phyloP scores from a whole-genome alignment of 108 stramenopile genomes.

The Fistulifera solaris region DNA sequence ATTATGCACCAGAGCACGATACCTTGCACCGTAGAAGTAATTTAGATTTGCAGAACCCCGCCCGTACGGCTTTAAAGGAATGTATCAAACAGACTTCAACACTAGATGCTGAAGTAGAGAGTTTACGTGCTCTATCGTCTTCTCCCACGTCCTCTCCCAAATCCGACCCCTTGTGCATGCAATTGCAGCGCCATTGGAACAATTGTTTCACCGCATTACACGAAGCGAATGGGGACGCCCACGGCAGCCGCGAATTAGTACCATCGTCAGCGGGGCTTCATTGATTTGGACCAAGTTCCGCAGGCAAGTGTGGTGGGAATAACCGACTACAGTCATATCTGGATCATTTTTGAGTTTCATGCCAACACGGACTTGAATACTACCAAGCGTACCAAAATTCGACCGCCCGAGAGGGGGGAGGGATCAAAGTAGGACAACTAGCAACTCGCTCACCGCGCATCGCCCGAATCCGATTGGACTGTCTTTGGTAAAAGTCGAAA shows the following conservation, averaged over 20 bases:
- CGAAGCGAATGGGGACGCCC: constrained; percentile 81
- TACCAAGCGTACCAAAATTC: constrained; percentile 55
- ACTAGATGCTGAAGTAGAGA: neutral
- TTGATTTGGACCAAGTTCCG: constrained; percentile 28
- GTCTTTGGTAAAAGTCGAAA: constrained; percentile 64
- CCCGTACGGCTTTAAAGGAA: constrained; percentile 39
- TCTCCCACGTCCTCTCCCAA: constrained; percentile 1
- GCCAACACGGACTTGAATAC: constrained; percentile 79
- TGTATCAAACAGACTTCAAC: constrained; percentile 12
- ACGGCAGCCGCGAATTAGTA: constrained; percentile 66
- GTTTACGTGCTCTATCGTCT: neutral
- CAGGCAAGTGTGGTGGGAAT: no score
- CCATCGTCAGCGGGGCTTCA: constrained; percentile 48
- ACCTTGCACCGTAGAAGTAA: no score
- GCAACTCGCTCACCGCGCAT: constrained; percentile 95
- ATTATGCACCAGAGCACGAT: no score
- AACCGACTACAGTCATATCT: constrained; percentile 45
- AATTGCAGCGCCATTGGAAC: constrained; percentile 37
- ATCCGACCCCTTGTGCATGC: constrained; percentile 23
- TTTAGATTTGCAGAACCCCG: no score
- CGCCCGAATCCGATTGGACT: constrained; percentile 91
- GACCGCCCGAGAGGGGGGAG: constrained; percentile 64
- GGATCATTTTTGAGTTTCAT: constrained; percentile 94
- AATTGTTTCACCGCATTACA: constrained; percentile 61
- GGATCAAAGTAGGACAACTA: constrained; percentile 82